These are phyloP conservation scores for Leptomonas pyrrhocoris DNA, from an alignment of 208 protist genomes.

Conservation along the genomic window DNA sequence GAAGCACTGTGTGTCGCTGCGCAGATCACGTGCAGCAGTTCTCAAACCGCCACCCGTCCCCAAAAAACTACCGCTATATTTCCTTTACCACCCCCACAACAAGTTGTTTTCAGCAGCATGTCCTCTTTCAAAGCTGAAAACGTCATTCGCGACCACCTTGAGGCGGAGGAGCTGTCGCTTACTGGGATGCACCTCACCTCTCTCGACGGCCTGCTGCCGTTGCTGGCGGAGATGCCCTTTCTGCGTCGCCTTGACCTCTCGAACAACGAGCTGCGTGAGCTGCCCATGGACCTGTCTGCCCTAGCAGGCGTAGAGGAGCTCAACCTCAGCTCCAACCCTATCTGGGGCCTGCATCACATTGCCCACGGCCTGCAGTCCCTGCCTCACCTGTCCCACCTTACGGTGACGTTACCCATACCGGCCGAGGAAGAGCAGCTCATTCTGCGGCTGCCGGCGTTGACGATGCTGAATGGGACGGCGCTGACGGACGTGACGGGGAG, in stretches of 20 bases:
- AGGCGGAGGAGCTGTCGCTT: conserved; percentile 45
- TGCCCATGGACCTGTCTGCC: conserved; percentile 60
- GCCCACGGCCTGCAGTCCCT: conserved; percentile 62
- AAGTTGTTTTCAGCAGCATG: conserved; percentile 1
- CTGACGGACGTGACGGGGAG: conserved; percentile 19
- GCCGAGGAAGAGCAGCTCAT: conserved; percentile 82
- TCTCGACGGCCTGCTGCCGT: conserved; percentile 51
- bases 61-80: too few species aligned
- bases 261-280: conserved; percentile 53
- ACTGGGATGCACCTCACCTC: conserved; percentile 41
- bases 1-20: too few species aligned
- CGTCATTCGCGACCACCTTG: conserved; percentile 27
- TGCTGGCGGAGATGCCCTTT: conserved; percentile 47
- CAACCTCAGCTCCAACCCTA: conserved; percentile 58
- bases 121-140: conserved; percentile 27
- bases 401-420: conserved; percentile 55
- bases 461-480: conserved; percentile 20
- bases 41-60: too few species aligned
- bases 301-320: conserved; percentile 47
- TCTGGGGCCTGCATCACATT: conserved; percentile 44
- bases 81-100: neutral
- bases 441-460: conserved; percentile 43
- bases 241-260: conserved; percentile 49
- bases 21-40: too few species aligned
- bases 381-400: conserved; percentile 45